Evolutionary conservation across 768 basidiomycete genomes (phyloP).

Genomic region (Asterophora parasitica): DNA sequence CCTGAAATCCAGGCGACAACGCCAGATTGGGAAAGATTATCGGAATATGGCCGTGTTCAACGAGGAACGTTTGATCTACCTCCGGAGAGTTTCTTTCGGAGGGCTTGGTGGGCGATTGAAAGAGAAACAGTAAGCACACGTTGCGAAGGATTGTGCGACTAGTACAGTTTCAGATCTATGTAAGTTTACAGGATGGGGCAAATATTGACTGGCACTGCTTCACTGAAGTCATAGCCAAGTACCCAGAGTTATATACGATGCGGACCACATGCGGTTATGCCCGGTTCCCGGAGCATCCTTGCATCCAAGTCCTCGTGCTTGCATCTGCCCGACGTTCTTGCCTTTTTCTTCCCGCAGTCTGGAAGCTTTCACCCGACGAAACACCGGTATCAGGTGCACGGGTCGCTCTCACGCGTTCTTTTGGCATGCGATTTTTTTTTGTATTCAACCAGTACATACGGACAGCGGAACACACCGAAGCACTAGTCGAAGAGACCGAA

Average conservation of each 20-base stretch:
- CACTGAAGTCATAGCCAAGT: constrained; percentile 6
- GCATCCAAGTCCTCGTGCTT: no score
- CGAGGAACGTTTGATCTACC: constrained; percentile 25
- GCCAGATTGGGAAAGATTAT: constrained; percentile 33
- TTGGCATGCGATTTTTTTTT: constrained; percentile 4
- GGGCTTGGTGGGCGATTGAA: no score
- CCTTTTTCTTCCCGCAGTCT: no score
- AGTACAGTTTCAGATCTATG: not conserved
- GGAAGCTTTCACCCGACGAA: constrained; percentile 3
- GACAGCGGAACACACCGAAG: constrained; percentile 9
- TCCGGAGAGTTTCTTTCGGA: constrained; percentile 6
- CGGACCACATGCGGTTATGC: constrained; percentile 7
- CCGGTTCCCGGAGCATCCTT: not conserved
- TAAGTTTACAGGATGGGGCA: no score
- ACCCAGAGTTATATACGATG: constrained; percentile 3
- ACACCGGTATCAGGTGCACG: constrained; percentile 4
- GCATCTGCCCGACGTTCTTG: no score
- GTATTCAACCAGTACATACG: constrained; percentile 16
- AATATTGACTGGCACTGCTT: no score
- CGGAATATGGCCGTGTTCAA: constrained; percentile 21
- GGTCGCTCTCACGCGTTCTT: constrained; percentile 12
- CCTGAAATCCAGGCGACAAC: constrained; percentile 21
- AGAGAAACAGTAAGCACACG: not conserved
- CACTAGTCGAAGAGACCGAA: constrained; percentile 89
- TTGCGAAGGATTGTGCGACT: not conserved